A percentile compares a stretch with the other conserved stretches of the same genome.
Evolutionary conservation across 108 stramenopile genomes (phyloP).

Genomic region (Bacterosira constricta): DNA sequence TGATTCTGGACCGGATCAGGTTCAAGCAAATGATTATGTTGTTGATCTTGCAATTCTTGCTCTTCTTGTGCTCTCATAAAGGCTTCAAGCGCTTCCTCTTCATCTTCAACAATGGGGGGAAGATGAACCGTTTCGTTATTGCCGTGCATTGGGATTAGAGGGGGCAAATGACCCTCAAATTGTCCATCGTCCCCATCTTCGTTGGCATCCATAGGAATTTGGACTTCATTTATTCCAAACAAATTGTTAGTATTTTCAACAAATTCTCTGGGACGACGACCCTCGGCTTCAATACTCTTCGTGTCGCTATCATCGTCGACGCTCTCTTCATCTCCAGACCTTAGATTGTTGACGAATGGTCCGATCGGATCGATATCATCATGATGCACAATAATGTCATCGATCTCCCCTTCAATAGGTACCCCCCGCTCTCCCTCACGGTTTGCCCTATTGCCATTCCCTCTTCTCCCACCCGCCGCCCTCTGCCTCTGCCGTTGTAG

Average conservation of each 20-base stretch:
- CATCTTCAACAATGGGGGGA: slow-evolving; percentile 28
- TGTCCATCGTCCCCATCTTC: slow-evolving; percentile 8
- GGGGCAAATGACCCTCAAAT: too few relatives aligned
- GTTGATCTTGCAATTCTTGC: slow-evolving; percentile 25
- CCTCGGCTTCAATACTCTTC: slow-evolving; percentile 8
- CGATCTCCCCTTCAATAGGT: slow-evolving; percentile 42
- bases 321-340: slow-evolving; percentile 12
- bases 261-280: background rate
- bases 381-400: slow-evolving; percentile 31
- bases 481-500: slow-evolving; percentile 6
- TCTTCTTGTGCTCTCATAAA: slow-evolving; percentile 48
- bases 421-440: slow-evolving; percentile 24
- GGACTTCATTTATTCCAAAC: background rate
- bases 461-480: slow-evolving; percentile 29
- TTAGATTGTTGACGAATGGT: slow-evolving; percentile 4
- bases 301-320: slow-evolving; percentile 28
- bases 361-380: background rate
- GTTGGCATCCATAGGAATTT: background rate
- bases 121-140: too few relatives aligned
- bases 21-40: background rate
- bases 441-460: slow-evolving; percentile 31
- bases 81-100: slow-evolving; percentile 52
- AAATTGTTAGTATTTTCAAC: background rate
- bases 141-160: too few relatives aligned
- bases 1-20: background rate